These are phyloP conservation scores for Paxillus rubicundulus DNA, from an alignment of 768 basidiomycete genomes.

Conservation along the genomic window DNA sequence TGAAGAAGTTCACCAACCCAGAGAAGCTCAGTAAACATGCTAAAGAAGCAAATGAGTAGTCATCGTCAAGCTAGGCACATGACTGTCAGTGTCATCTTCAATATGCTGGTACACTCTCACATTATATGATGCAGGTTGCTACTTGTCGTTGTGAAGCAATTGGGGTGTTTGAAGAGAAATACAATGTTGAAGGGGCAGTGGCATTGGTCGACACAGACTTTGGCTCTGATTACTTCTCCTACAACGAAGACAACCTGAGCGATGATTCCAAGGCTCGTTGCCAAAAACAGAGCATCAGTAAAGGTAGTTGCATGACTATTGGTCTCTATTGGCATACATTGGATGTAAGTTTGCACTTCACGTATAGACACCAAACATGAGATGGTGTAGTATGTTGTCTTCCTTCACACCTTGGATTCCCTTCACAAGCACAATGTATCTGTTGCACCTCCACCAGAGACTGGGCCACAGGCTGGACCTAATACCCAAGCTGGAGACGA, in stretches of 20 bases:
- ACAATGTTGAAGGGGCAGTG: no score
- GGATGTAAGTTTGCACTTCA: neutral
- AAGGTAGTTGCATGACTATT: neutral
- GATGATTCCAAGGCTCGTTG: neutral
- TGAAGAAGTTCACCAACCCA: constrained; percentile 5
- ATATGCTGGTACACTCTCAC: neutral
- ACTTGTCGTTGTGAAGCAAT: no score
- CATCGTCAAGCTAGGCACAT: neutral
- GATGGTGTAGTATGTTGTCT: neutral
- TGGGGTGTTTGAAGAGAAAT: no score
- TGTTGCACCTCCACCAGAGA: neutral
- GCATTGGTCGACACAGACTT: neutral
- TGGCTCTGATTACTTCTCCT: neutral
- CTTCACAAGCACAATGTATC: neutral
- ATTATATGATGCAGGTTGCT: no score
- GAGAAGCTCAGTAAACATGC: neutral
- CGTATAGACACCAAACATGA: neutral
- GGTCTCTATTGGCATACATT: neutral
- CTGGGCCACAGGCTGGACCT: neutral
- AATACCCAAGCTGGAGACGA: no score
- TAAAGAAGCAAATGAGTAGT: neutral
- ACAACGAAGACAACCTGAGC: neutral
- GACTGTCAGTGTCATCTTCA: neutral
- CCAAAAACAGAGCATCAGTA: neutral
- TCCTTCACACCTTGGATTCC: neutral